Conservation (phyloP, 345 rosid species). For the Gossypium mustelinum region DNA sequence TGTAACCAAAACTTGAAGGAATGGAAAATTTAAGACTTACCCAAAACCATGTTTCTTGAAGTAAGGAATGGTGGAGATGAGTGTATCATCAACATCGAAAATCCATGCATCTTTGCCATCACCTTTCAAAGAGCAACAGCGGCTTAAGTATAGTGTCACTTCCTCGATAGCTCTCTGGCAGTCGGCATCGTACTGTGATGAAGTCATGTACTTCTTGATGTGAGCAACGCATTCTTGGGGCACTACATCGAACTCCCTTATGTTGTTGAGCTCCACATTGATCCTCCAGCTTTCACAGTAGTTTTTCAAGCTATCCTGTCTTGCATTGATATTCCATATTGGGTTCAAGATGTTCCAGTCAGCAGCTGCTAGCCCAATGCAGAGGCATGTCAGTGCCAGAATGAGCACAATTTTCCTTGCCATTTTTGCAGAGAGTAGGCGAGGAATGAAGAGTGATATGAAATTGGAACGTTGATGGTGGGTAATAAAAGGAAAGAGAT, state of each 20-base stretch:
- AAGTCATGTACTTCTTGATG: conserved; percentile 60
- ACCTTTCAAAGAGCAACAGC: conserved; percentile 33
- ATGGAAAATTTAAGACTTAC: conserved; percentile 23
- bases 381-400: conserved; percentile 33
- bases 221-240: conserved; percentile 60
- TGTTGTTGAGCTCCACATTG: conserved; percentile 71
- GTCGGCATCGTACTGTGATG: conserved; percentile 57
- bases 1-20: background rate
- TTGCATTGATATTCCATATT: conserved; percentile 19
- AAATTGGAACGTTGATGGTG: background rate
- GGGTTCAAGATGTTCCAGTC: conserved; percentile 68
- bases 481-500: background rate
- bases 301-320: conserved; percentile 28
- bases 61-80: conserved; percentile 69
- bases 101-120: conserved; percentile 77
- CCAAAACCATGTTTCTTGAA: conserved; percentile 60
- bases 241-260: conserved; percentile 53
- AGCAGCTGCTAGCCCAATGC: conserved; percentile 35
- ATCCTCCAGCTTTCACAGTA: conserved; percentile 82
- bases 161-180: conserved; percentile 48
- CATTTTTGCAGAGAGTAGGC: conserved; percentile 26
- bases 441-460: background rate
- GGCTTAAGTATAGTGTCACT: conserved; percentile 36
- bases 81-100: conserved; percentile 69
- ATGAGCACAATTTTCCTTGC: conserved; percentile 26